Percentiles rank a stretch among this genome's conserved stretches.
Conservation (phyloP, 495 filamentous ascomycete genomes). For the Aspergillus ellipticus region DNA sequence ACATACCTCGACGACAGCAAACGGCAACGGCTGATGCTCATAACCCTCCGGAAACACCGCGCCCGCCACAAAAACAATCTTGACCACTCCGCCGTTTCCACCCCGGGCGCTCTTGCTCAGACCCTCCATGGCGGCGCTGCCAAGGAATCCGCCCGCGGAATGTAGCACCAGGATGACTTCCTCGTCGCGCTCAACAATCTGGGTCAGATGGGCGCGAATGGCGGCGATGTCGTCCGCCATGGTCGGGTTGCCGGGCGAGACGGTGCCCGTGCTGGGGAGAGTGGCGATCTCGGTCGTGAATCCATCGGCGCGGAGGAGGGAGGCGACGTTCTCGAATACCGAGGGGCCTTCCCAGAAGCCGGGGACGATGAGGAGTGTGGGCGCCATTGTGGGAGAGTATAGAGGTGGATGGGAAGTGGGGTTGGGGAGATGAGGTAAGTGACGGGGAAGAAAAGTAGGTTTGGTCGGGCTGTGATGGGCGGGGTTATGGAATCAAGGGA, state of each 20-base stretch:
- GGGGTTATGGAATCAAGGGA: too few species aligned
- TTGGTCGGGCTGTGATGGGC: too few species aligned
- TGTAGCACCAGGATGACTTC: constrained; percentile 36
- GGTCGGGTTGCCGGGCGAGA: constrained; percentile 17
- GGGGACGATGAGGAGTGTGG: constrained; percentile 26
- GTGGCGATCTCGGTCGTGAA: constrained; percentile 11
- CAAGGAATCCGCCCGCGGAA: constrained; percentile 36
- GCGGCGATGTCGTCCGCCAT: constrained; percentile 21
- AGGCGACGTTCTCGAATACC: constrained; percentile 17
- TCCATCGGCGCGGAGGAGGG: constrained; percentile 9
- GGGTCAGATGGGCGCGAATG: constrained; percentile 18
- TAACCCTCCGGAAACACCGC: constrained; percentile 18
- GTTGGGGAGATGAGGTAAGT: too few species aligned
- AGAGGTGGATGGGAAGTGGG: not conserved
- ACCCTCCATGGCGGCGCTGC: constrained; percentile 29
- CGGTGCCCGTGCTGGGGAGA: constrained; percentile 22
- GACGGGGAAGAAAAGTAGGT: too few species aligned
- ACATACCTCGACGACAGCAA: constrained; percentile 16
- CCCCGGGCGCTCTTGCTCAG: constrained; percentile 8
- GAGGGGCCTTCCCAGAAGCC: constrained; percentile 31
- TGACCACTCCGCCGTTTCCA: constrained; percentile 17
- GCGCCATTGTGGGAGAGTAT: constrained; percentile 11
- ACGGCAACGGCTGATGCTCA: constrained; percentile 19
- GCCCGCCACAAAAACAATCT: constrained; percentile 21
- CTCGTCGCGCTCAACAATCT: constrained; percentile 10